Evolutionary conservation across 1,139 yeast genomes (phyloP).

Genomic region (Pichia sp.): DNA sequence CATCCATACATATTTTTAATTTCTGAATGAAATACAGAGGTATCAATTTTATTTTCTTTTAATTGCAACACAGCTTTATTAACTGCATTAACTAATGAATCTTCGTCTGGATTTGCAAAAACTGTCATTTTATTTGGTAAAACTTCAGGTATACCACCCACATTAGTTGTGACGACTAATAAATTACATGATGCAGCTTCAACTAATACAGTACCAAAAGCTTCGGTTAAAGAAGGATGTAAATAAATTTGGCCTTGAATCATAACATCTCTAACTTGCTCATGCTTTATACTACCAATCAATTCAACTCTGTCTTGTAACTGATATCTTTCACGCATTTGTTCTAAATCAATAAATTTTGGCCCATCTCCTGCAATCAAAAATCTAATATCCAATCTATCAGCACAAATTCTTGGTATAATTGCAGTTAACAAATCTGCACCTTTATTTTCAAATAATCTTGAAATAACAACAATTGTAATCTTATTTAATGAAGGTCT

Average conservation of each 20-base stretch:
- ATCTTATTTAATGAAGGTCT: conserved; percentile 34
- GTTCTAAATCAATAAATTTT: conserved; percentile 85
- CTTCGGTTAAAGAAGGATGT: conserved; percentile 93
- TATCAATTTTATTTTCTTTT: conserved; percentile 55
- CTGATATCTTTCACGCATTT: conserved; percentile 83
- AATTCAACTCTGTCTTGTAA: conserved; percentile 83
- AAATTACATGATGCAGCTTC: conserved; percentile 98
- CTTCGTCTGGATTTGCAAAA: conserved; percentile 82
- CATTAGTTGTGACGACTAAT: conserved; percentile 88
- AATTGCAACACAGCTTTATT: conserved; percentile 56
- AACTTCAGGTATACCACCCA: conserved; percentile 98
- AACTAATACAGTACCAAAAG: conserved; percentile 94
- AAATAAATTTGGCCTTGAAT: conserved; percentile 87
- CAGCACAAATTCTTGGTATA: conserved; percentile 73
- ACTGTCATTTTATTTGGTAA: conserved; percentile 90
- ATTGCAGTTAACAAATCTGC: conserved; percentile 82
- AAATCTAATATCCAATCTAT: conserved; percentile 62
- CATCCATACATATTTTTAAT: conserved; percentile 86
- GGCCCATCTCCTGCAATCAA: conserved; percentile 97
- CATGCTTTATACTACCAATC: conserved; percentile 85
- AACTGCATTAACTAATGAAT: conserved; percentile 66
- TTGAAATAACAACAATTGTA: conserved; percentile 84
- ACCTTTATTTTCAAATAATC: conserved; percentile 94
- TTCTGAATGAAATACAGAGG: conserved; percentile 70
- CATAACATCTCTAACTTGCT: conserved; percentile 90